phyloP scores from a whole-genome alignment of 2,329 filamentous ascomycete species.

The Cadophora malorum region DNA sequence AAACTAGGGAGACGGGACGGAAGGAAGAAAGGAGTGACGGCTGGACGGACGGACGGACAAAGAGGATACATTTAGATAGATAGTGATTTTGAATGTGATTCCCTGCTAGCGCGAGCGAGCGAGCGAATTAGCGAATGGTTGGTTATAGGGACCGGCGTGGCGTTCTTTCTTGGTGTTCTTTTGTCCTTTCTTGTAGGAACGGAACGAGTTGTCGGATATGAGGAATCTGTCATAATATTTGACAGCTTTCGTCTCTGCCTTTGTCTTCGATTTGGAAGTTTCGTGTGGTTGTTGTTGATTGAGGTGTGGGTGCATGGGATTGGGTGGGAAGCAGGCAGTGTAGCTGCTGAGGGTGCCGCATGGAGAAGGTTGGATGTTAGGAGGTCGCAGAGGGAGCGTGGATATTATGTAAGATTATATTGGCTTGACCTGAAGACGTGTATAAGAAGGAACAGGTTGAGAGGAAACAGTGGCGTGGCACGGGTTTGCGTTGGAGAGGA shows the following conservation, averaged over 20 bases:
- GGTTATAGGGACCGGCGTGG: neutral
- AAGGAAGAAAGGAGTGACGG: constrained; percentile 5
- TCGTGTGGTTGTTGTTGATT: too few relatives aligned
- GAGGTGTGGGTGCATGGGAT: too few relatives aligned
- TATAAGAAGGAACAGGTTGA: neutral
- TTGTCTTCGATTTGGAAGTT: neutral
- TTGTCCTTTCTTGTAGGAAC: neutral
- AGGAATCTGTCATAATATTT: neutral
- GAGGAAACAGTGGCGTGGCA: too few relatives aligned
- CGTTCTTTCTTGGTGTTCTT: neutral
- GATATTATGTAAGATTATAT: constrained; percentile 8
- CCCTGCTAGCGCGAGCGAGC: constrained; percentile 7
- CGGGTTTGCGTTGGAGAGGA: too few relatives aligned
- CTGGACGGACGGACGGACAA: neutral
- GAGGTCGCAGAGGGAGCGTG: neutral
- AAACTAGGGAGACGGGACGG: constrained; percentile 8
- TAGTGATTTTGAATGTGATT: constrained; percentile 12
- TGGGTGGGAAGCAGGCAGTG: too few relatives aligned
- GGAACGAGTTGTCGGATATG: neutral
- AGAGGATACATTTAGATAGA: constrained; percentile 15
- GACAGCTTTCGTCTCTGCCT: neutral
- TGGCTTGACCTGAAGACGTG: neutral
- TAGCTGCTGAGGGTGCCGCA: too few relatives aligned
- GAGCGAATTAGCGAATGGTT: constrained; percentile 10
- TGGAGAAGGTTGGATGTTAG: too few relatives aligned